Conservation (phyloP, 169 alveolate genomes). For the Cystoisospora suis region DNA sequence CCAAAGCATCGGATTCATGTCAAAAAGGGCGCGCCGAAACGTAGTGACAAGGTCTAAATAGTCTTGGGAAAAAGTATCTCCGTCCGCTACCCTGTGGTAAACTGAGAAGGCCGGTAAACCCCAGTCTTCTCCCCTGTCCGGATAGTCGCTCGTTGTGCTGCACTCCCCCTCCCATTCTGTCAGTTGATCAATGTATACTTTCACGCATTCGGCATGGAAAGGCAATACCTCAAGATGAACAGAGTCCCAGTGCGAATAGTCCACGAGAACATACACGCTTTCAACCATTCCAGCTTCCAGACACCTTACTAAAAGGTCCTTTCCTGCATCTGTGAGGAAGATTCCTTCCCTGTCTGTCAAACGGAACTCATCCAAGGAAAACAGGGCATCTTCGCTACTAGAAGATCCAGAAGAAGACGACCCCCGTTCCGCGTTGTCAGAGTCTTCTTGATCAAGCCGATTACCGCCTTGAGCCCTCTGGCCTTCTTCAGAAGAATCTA, state of each 20-base stretch:
- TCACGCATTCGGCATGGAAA: not conserved
- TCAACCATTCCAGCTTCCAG: not conserved
- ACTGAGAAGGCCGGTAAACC: not conserved
- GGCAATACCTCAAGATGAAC: not conserved
- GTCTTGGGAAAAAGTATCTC: not conserved
- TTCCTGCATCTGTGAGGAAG: not conserved
- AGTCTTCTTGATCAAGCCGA: too few relatives aligned
- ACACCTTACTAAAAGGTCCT: not conserved
- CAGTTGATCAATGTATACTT: not conserved
- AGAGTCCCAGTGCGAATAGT: not conserved
- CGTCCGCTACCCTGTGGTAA: not conserved
- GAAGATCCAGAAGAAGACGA: too few relatives aligned
- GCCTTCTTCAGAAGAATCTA: too few relatives aligned
- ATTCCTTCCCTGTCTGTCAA: not conserved
- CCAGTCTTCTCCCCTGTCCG: constrained; percentile 25
- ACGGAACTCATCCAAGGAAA: not conserved
- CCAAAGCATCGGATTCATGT: not conserved
- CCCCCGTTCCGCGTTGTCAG: too few relatives aligned
- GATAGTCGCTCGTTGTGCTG: too few relatives aligned
- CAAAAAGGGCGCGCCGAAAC: not conserved
- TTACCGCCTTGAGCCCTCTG: too few relatives aligned
- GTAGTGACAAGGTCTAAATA: constrained; percentile 1
- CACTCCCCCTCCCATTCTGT: not conserved
- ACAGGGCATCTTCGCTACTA: too few relatives aligned
- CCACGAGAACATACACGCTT: not conserved